Percentiles rank a stretch among this genome's conserved stretches.
Evolutionary conservation across 139 green algal genomes (phyloP).

Genomic region (Tetratostichococcus sp.): DNA sequence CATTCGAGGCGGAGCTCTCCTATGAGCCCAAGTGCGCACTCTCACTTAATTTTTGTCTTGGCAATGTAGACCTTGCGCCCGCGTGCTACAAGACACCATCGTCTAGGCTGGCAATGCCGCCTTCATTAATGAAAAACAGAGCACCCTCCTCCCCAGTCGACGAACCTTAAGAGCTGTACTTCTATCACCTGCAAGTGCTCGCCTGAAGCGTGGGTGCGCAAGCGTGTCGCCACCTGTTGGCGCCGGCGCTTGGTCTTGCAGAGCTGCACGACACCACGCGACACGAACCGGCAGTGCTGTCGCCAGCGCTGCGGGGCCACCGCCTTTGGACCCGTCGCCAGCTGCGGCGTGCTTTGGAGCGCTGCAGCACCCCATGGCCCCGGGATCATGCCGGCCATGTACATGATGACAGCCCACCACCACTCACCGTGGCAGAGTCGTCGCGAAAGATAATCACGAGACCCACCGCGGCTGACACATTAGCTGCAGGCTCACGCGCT

Average conservation of each 20-base stretch:
- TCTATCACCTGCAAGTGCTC: not conserved
- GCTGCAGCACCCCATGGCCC: not conserved
- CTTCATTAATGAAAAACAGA: no score
- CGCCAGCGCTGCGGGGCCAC: not conserved
- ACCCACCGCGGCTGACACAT: no score
- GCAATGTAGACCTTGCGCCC: no score
- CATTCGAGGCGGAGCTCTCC: constrained; percentile 43
- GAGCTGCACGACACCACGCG: not conserved
- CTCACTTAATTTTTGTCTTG: no score
- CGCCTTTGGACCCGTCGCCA: not conserved
- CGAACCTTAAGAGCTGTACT: no score
- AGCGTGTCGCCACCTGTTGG: not conserved
- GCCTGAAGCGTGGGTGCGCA: not conserved
- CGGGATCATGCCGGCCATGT: not conserved
- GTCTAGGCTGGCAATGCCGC: no score
- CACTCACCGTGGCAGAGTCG: not conserved
- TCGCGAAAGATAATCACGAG: no score
- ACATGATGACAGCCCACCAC: not conserved
- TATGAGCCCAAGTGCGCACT: constrained; percentile 36
- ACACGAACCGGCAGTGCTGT: not conserved
- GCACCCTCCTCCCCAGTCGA: no score
- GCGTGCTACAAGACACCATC: no score
- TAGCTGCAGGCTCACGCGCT: no score
- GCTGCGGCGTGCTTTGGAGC: no score
- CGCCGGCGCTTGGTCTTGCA: not conserved